Conservation (phyloP, 257 asterid species). For the Ballota nigra region DNA sequence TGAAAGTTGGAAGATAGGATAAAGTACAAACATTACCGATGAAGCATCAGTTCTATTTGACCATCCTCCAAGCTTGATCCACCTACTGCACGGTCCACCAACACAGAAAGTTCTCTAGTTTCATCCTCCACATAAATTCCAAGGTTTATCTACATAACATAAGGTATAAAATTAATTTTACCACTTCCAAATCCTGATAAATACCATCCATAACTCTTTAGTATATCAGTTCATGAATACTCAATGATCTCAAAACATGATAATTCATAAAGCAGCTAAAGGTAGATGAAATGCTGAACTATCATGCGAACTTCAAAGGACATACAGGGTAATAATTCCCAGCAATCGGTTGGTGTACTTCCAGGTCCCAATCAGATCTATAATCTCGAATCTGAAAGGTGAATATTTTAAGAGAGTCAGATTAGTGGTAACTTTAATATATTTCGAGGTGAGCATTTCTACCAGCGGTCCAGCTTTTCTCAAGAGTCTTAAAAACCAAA, state of each 20-base stretch:
- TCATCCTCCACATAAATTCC: constrained; percentile 75
- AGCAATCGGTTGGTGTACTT: constrained; percentile 64
- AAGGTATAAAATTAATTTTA: constrained; percentile 8
- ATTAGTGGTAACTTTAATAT: constrained; percentile 7
- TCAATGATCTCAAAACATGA: constrained; percentile 13
- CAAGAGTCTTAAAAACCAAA: constrained; percentile 12
- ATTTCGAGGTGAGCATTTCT: background rate
- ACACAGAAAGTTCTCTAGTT: constrained; percentile 57
- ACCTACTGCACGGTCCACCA: constrained; percentile 85
- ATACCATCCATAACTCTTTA: background rate
- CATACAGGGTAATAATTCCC: constrained; percentile 86
- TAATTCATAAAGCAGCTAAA: constrained; percentile 15
- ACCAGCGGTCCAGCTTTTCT: background rate
- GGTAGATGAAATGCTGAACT: constrained; percentile 15
- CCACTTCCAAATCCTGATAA: background rate
- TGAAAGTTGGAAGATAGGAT: background rate
- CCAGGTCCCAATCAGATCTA: constrained; percentile 76
- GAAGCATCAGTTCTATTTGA: constrained; percentile 81
- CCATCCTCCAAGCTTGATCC: constrained; percentile 82
- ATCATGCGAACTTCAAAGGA: constrained; percentile 20
- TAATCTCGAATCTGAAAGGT: constrained; percentile 55
- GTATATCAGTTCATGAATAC: constrained; percentile 2
- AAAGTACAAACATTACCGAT: constrained; percentile 43
- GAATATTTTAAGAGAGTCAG: constrained; percentile 19
- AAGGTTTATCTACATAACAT: constrained; percentile 58